Evolutionary conservation across 2,329 filamentous ascomycete genomes (phyloP).

Genomic region (Apiospora phragmitis): DNA sequence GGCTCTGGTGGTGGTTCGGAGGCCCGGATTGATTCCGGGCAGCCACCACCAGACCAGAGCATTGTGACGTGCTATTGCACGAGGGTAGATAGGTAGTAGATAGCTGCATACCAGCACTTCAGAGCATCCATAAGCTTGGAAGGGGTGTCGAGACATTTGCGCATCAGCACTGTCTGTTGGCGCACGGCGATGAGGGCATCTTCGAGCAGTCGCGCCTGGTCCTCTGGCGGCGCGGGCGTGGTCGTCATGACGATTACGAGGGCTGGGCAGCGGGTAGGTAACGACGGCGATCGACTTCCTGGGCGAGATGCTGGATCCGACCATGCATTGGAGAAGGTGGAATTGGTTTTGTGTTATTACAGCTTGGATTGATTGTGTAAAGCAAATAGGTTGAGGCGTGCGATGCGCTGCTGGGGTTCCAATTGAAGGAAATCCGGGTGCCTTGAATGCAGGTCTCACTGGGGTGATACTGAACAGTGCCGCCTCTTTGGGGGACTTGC

Average conservation of each 20-base stretch:
- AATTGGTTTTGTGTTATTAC: not conserved
- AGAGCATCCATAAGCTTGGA: conserved; percentile 99
- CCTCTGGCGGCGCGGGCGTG: conserved; percentile 67
- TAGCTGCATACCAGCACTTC: conserved; percentile 85
- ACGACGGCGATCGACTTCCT: conserved; percentile 5
- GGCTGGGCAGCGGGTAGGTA: not conserved
- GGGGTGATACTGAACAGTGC: not conserved
- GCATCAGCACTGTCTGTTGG: conserved; percentile 96
- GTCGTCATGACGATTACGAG: conserved; percentile 37
- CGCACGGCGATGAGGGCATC: conserved; percentile 95
- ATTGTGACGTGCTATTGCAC: conserved; percentile 8
- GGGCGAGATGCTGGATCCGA: conserved; percentile 5
- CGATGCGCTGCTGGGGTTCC: not conserved
- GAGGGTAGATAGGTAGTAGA: not conserved
- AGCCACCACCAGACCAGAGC: conserved; percentile 14
- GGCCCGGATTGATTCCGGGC: conserved; percentile 8
- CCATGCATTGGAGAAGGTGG: conserved; percentile 2
- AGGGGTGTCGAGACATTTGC: conserved; percentile 93
- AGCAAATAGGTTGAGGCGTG: not conserved
- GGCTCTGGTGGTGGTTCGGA: not conserved
- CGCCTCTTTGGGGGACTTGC: not conserved
- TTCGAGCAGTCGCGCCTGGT: conserved; percentile 90
- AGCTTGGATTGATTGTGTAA: not conserved
- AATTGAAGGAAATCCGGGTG: conserved; percentile 7
- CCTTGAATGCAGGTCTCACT: conserved; percentile 5